Conservation (phyloP, 441 rosid genomes). For the Biscutella laevigata region DNA sequence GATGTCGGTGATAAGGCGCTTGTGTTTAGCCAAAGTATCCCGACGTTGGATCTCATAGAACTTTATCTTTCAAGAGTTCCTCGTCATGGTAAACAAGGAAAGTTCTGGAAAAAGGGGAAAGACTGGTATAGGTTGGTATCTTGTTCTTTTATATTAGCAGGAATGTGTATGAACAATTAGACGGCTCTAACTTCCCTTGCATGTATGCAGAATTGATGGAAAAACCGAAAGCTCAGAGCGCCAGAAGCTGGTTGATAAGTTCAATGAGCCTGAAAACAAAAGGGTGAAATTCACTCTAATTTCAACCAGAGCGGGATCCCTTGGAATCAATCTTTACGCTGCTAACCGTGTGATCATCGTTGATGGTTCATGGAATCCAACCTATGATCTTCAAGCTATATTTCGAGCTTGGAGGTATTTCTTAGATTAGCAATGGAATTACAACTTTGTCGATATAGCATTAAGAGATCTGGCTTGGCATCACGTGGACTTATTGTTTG, state of each 20-base stretch:
- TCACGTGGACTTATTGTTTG: slow-evolving; percentile 14
- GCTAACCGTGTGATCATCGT: slow-evolving; percentile 98
- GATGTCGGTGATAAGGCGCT: slow-evolving; percentile 82
- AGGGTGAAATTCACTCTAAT: slow-evolving; percentile 92
- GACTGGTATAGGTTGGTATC: slow-evolving; percentile 95
- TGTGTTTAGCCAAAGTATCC: slow-evolving; percentile 98
- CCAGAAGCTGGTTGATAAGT: slow-evolving; percentile 87
- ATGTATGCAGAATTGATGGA: slow-evolving; percentile 76
- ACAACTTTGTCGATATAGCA: neutral
- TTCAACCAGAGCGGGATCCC: slow-evolving; percentile 97
- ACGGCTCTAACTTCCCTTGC: slow-evolving; percentile 17
- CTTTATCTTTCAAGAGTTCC: slow-evolving; percentile 76
- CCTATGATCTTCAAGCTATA: slow-evolving; percentile 97
- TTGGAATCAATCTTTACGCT: slow-evolving; percentile 94
- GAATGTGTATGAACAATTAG: neutral
- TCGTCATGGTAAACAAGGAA: slow-evolving; percentile 64
- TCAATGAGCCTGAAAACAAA: slow-evolving; percentile 74
- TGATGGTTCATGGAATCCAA: slow-evolving; percentile 99
- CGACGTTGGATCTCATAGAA: slow-evolving; percentile 94
- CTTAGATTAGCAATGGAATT: slow-evolving; percentile 1
- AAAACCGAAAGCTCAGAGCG: slow-evolving; percentile 95
- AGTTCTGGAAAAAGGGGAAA: slow-evolving; percentile 91
- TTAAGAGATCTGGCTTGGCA: neutral
- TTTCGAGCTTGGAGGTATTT: slow-evolving; percentile 96
- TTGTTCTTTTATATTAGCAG: neutral